Evolutionary conservation across 805 yeast species (phyloP).

Genomic region (Pichia ethanolica): DNA sequence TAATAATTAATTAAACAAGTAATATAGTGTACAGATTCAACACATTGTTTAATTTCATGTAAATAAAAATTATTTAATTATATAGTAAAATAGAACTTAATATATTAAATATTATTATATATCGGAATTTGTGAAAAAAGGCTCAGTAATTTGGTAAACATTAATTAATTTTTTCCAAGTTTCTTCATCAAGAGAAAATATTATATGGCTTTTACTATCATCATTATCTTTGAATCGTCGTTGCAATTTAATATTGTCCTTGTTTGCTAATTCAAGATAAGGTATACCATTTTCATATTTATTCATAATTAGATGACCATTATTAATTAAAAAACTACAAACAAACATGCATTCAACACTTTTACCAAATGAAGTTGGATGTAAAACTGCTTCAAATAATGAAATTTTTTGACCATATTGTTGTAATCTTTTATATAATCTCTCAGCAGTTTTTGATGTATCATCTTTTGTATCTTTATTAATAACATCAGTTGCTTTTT

Average conservation of each 20-base stretch:
- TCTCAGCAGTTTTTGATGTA: conserved; percentile 57
- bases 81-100: background rate
- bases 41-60: too few relatives aligned
- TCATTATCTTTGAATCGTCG: conserved; percentile 17
- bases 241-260: conserved; percentile 16
- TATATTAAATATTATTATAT: background rate
- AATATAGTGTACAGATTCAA: too few relatives aligned
- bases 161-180: conserved; percentile 58
- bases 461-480: conserved; percentile 42
- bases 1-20: too few relatives aligned
- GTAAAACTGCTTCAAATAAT: conserved; percentile 58
- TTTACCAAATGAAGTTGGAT: conserved; percentile 71
- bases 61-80: background rate
- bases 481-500: conserved; percentile 44
- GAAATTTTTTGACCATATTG: conserved; percentile 36
- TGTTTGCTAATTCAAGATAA: conserved; percentile 22
- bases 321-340: conserved; percentile 71
- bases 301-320: conserved; percentile 54
- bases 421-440: conserved; percentile 32
- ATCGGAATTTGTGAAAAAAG: conserved; percentile 29
- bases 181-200: conserved; percentile 59
- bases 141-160: conserved; percentile 45
- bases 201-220: conserved; percentile 47
- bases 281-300: conserved; percentile 39
- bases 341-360: conserved; percentile 81